phyloP scores from a whole-genome alignment of 768 basidiomycete genomes.

The Mycena amicta region DNA sequence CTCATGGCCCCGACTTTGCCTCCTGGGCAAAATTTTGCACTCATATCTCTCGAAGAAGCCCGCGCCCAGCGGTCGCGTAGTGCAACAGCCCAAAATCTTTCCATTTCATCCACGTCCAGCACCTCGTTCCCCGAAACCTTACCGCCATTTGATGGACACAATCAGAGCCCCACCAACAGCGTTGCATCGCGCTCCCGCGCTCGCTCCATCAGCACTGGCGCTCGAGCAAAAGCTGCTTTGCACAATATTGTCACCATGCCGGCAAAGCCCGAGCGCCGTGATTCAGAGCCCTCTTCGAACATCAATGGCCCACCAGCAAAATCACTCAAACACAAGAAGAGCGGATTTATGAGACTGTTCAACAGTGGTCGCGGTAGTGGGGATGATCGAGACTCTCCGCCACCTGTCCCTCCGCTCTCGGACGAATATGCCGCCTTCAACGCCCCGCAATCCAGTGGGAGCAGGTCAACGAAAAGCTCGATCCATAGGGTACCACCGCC shows the following conservation, averaged over 20 bases:
- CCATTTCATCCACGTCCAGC: constrained; percentile 29
- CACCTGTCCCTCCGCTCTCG: constrained; percentile 58
- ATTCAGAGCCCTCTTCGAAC: constrained; percentile 38
- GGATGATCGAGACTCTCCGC: constrained; percentile 48
- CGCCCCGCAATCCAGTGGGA: constrained; percentile 25
- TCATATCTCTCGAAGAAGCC: constrained; percentile 81
- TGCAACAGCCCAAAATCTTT: constrained; percentile 39
- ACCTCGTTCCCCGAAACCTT: constrained; percentile 36
- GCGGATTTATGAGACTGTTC: constrained; percentile 80
- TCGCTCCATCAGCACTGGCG: constrained; percentile 65
- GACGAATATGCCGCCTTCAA: constrained; percentile 38
- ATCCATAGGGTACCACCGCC: constrained; percentile 46
- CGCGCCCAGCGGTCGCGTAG: constrained; percentile 68
- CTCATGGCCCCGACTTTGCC: constrained; percentile 34
- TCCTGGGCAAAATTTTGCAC: constrained; percentile 58
- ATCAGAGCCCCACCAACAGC: constrained; percentile 26
- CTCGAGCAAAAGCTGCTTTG: constrained; percentile 52
- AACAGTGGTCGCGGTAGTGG: constrained; percentile 55
- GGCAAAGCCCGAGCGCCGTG: constrained; percentile 43
- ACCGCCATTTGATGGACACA: constrained; percentile 30
- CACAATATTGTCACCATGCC: constrained; percentile 42
- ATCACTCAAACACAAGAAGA: constrained; percentile 73
- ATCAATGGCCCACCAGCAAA: constrained; percentile 36
- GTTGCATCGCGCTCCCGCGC: constrained; percentile 41
- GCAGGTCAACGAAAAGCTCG: constrained; percentile 30